A percentile compares a stretch with the other conserved stretches of the same genome.
Conservation (phyloP, 2,329 filamentous ascomycete species). For the Pseudogymnoascus sp. region DNA sequence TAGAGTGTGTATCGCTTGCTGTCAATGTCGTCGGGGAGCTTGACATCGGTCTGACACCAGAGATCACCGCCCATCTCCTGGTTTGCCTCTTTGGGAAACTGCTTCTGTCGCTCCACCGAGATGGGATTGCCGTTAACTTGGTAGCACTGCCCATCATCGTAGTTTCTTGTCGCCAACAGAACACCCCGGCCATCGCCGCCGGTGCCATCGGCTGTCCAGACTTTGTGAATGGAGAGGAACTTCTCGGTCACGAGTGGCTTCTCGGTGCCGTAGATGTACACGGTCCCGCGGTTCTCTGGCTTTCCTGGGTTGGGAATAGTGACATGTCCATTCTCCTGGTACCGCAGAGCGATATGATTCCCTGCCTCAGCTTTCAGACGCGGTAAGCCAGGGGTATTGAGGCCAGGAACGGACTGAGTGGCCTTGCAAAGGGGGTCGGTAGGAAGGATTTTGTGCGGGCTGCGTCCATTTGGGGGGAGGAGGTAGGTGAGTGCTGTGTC, state of each 20-base stretch:
- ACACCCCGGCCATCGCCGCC: conserved; percentile 68
- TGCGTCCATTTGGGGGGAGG: background rate
- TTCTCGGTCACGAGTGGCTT: conserved; percentile 44
- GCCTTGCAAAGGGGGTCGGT: conserved; percentile 27
- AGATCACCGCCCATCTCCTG: conserved; percentile 31
- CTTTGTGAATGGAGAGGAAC: conserved; percentile 51
- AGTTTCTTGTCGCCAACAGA: conserved; percentile 67
- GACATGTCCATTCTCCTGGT: conserved; percentile 71
- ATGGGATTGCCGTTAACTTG: conserved; percentile 49
- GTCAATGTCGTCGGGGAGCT: conserved; percentile 39
- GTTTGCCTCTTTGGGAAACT: conserved; percentile 49
- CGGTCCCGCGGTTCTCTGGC: conserved; percentile 57
- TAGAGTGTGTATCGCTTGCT: conserved; percentile 59
- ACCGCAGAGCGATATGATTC: conserved; percentile 56
- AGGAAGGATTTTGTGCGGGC: conserved; percentile 50
- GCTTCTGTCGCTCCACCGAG: conserved; percentile 28
- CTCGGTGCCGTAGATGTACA: conserved; percentile 65
- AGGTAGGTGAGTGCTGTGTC: conserved; percentile 44
- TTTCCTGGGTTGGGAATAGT: conserved; percentile 52
- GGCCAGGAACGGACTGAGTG: conserved; percentile 13
- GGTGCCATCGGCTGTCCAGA: conserved; percentile 68
- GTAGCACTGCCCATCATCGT: conserved; percentile 81
- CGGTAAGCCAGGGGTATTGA: conserved; percentile 16
- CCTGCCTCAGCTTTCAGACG: conserved; percentile 42
- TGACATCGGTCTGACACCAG: conserved; percentile 10